phyloP scores from a whole-genome alignment of 1,139 yeast genomes.

The Pichia sp. region DNA sequence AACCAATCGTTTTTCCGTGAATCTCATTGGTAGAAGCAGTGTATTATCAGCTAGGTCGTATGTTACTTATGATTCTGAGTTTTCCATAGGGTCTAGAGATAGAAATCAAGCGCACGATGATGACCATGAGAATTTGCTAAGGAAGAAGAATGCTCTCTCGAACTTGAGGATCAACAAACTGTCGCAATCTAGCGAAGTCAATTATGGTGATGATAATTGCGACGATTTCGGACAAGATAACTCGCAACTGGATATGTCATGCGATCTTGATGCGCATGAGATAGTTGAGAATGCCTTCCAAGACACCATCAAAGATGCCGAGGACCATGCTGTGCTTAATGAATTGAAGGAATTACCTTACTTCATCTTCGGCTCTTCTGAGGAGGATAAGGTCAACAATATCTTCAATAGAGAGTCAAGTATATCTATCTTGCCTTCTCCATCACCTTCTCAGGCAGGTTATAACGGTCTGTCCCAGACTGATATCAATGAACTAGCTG shows the following conservation, averaged over 20 bases:
- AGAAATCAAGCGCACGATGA: not conserved
- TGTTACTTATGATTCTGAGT: conserved; percentile 49
- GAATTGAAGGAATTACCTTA: conserved; percentile 16
- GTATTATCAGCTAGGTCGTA: conserved; percentile 38
- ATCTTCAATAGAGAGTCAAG: not conserved
- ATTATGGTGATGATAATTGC: too few relatives aligned
- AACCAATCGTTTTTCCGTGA: conserved; percentile 19
- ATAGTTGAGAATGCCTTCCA: too few relatives aligned
- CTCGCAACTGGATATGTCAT: too few relatives aligned
- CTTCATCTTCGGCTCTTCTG: too few relatives aligned
- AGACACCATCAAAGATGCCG: too few relatives aligned
- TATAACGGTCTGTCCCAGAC: conserved; percentile 59
- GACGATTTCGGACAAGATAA: too few relatives aligned
- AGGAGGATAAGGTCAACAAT: conserved; percentile 1
- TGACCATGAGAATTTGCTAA: conserved; percentile 3
- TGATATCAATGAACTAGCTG: conserved; percentile 65
- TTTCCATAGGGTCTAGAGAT: conserved; percentile 27
- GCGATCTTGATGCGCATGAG: too few relatives aligned
- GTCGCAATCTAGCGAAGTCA: too few relatives aligned
- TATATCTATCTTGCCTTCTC: conserved; percentile 25
- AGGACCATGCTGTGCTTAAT: not conserved
- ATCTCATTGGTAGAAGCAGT: conserved; percentile 21
- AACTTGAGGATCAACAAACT: conserved; percentile 10
- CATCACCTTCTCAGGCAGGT: conserved; percentile 26
- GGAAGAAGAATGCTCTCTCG: conserved; percentile 11